Evolutionary conservation across 1,284 basidiomycete species (phyloP), one percentile per base, ranked within the genome.

Genomic region (Rhodotorula mucilaginosa): DNA sequence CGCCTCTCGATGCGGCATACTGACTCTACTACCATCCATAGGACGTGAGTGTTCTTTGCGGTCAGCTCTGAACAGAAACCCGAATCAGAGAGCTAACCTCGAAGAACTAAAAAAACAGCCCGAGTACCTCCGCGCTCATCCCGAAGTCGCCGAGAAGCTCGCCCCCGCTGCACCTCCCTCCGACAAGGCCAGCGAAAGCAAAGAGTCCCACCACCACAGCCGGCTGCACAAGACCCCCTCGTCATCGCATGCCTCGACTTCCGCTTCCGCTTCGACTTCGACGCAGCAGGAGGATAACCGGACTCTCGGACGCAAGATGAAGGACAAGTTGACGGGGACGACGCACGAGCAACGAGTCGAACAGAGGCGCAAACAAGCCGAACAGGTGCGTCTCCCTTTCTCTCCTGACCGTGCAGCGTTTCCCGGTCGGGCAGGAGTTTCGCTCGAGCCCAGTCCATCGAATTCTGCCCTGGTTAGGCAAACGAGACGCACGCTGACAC

Each of bases 311-410:
- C 68, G 78, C 15, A 75, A 74, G 58, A 64, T 81, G 61, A 81
- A 81, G 64, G 79, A 80, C 70, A 80, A 79, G 64, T 68, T 80
- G 65, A 81, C 80, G 23, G 75, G 78, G 18, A 71, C 73, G 10
- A 80, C 80, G 6, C 80, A 80, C 59, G 76, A 74, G 18, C 63
- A 80, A 58, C 73, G 79, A 0, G 76, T 76, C n/a, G 74, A 71
- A 6, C 72, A 78, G 68, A 65, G 79, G 5, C 64, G 72, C 49
- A 65, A 66, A 19, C 74, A 75, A 46, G 60, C 68, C 26, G 76
- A 77, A 54, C 72, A 58, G 57, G 65, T 71, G 39, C 39, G 65
- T 34, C 31, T 23, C n/a, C 19, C 21, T 44, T 29, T 34, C 16
- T 44, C n/a, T 48, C 26, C 39, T 48, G n/a, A 39, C 34, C 34